Conservation (phyloP, 305 asterid species). For the Fraxinus xanthoxyloides region DNA sequence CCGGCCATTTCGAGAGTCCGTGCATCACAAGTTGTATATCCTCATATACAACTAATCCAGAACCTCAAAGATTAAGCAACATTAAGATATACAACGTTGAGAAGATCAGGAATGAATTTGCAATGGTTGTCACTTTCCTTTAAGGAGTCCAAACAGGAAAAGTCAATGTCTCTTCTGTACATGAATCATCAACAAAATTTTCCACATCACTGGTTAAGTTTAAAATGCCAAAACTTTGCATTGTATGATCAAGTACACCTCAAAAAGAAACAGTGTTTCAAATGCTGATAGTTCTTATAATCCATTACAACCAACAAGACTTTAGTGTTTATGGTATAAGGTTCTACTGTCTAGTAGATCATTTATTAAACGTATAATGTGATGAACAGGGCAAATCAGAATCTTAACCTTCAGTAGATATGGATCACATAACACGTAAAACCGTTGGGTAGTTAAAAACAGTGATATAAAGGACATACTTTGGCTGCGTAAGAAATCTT, state of each 20-base stretch:
- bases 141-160: not conserved
- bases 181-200: not conserved
- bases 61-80: not conserved
- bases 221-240: not conserved
- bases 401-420: not conserved
- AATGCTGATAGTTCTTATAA: not conserved
- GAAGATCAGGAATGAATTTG: not conserved
- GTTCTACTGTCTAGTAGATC: not conserved
- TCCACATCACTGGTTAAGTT: not conserved
- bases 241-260: not conserved
- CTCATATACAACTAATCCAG: not conserved
- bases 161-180: not conserved
- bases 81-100: not conserved
- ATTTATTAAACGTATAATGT: not conserved
- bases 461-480: conserved; percentile 41
- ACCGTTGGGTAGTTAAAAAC: not conserved
- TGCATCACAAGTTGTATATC: not conserved
- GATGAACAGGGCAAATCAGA: not conserved
- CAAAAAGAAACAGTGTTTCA: not conserved
- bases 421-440: not conserved
- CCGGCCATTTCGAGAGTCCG: too few relatives aligned
- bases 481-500: conserved; percentile 79
- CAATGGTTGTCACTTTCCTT: not conserved
- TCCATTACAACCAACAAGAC: not conserved
- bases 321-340: not conserved